phyloP scores from a whole-genome alignment of 169 alveolate species.

The Plasmodium chabaudi region DNA sequence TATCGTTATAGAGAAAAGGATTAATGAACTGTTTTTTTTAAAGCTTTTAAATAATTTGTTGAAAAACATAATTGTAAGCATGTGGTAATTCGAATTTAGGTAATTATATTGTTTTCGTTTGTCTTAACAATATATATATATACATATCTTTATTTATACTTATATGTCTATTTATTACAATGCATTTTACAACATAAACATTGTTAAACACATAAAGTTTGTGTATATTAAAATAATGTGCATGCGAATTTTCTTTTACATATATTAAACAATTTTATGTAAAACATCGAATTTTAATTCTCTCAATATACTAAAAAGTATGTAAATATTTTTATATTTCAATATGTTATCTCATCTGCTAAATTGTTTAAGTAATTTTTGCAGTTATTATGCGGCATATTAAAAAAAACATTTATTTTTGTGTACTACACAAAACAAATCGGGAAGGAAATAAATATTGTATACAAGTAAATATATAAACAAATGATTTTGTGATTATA shows the following conservation, averaged over 20 bases:
- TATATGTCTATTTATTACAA: conserved; percentile 10
- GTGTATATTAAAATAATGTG: neutral
- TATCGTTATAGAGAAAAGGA: conserved; percentile 51
- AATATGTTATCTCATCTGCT: neutral
- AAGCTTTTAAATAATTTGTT: conserved; percentile 59
- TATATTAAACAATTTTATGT: neutral
- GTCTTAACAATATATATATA: neutral
- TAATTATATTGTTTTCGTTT: conserved; percentile 3
- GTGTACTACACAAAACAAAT: conserved; percentile 15
- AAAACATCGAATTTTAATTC: neutral
- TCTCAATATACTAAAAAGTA: neutral
- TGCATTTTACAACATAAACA: conserved; percentile 19
- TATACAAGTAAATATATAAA: conserved; percentile 5
- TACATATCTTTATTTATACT: neutral
- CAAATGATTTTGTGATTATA: conserved; percentile 2
- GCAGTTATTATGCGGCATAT: conserved; percentile 11
- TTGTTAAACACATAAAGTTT: neutral
- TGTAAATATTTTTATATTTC: neutral
- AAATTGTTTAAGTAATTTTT: conserved; percentile 1
- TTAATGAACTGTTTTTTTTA: conserved; percentile 65
- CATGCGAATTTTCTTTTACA: neutral
- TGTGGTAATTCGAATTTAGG: conserved; percentile 4
- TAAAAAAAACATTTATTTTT: conserved; percentile 8
- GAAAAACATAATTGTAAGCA: conserved; percentile 50
- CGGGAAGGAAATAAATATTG: neutral